Conservation (phyloP, 306 rosid species). For the Elaeagnus macrophylla region DNA sequence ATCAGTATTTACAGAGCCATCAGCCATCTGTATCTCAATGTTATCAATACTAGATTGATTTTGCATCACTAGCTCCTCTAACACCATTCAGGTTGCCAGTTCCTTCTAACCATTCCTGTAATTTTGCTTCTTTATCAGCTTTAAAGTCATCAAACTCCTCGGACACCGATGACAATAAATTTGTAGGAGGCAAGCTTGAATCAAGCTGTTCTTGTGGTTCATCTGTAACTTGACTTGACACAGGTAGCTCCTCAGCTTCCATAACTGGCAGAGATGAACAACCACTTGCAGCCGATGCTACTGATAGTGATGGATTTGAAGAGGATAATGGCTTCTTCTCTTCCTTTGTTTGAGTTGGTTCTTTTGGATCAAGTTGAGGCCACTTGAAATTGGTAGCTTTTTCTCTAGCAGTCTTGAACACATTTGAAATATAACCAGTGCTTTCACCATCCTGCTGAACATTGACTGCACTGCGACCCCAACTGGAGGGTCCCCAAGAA, state of each 20-base stretch:
- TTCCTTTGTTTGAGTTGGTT: constrained; percentile 19
- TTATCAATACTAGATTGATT: constrained; percentile 26
- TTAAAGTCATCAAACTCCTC: constrained; percentile 60
- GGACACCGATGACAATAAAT: constrained; percentile 23
- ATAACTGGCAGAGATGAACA: constrained; percentile 38
- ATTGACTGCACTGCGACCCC: constrained; percentile 24
- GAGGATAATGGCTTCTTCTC: constrained; percentile 22
- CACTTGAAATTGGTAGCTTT: constrained; percentile 55
- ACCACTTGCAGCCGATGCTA: constrained; percentile 30
- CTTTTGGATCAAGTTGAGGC: constrained; percentile 47
- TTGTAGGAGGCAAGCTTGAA: constrained; percentile 17
- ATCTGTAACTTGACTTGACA: constrained; percentile 44
- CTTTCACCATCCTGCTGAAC: constrained; percentile 28
- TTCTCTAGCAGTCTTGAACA: constrained; percentile 58
- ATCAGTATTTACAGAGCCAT: constrained; percentile 16
- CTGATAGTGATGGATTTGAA: constrained; percentile 25
- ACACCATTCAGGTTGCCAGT: constrained; percentile 22
- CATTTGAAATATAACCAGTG: constrained; percentile 47
- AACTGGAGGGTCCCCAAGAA: constrained; percentile 36
- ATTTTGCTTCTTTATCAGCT: constrained; percentile 68
- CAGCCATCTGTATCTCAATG: constrained; percentile 1
- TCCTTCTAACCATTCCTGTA: constrained; percentile 73
- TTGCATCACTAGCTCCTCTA: constrained; percentile 18
- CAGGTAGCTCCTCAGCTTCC: constrained; percentile 53
- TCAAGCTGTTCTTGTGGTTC: constrained; percentile 27